These are phyloP conservation scores for Lepiota venenata DNA, from an alignment of 768 basidiomycete genomes.

Conservation along the genomic window DNA sequence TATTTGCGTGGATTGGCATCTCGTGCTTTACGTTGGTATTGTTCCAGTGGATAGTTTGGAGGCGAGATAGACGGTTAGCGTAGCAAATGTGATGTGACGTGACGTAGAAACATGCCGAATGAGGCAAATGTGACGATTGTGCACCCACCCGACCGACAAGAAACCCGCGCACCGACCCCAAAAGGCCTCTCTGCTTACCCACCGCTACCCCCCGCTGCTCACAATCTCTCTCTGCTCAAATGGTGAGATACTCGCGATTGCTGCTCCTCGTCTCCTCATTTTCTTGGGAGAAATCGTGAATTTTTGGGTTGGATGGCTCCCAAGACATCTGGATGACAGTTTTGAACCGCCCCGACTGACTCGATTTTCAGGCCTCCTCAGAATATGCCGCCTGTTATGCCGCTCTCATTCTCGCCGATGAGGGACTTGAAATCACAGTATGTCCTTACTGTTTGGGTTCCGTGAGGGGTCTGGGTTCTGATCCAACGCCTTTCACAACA, in stretches of 20 bases:
- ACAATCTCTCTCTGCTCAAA: neutral
- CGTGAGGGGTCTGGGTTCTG: neutral
- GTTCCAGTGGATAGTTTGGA: slow-evolving; percentile 35
- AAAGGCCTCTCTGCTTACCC: neutral
- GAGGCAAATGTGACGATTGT: too few relatives aligned
- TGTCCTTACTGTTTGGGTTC: slow-evolving; percentile 30
- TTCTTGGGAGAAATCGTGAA: neutral
- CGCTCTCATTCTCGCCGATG: slow-evolving; percentile 97
- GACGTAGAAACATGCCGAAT: neutral
- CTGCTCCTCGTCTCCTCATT: neutral
- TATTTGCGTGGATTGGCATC: slow-evolving; percentile 48
- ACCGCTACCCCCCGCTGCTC: neutral
- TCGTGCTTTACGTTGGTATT: slow-evolving; percentile 48
- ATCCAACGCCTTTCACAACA: slow-evolving; percentile 27
- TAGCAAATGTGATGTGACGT: neutral
- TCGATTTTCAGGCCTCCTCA: slow-evolving; percentile 35
- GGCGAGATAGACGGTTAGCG: slow-evolving; percentile 12
- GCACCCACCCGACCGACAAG: slow-evolving; percentile 4
- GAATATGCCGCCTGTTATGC: slow-evolving; percentile 97
- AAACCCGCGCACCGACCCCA: neutral
- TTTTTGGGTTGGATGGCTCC: slow-evolving; percentile 5
- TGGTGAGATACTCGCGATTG: slow-evolving; percentile 1
- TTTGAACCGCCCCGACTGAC: neutral
- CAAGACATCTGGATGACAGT: slow-evolving; percentile 10
- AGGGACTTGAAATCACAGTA: slow-evolving; percentile 95